Evolutionary conservation across 192 early-diverging fungal genomes (phyloP), one percentile per base, ranked within the genome.

Genomic region (Umbelopsis sp.): DNA sequence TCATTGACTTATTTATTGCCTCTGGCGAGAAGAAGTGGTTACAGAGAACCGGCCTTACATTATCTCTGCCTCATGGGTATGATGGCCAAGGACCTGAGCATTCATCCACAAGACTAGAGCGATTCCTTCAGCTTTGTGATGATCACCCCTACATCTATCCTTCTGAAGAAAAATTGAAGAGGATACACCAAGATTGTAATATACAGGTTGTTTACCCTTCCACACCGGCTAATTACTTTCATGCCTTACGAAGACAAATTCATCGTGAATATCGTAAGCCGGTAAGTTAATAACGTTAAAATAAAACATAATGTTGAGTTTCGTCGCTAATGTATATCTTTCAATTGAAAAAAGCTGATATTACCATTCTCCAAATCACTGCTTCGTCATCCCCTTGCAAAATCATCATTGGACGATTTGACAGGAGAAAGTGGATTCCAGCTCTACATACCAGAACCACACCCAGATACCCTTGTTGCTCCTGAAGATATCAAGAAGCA

Each of bases 81-180:
- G 97, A 99, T 80, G 97, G 97, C 45, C 95, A 97, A 85, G 97
- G 97, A 44, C 96, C 97, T n/a, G 97, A 99, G 84, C 97, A 99
- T 85, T 99, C 97, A 44, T 96, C 94, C 11, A 89, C 94, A 38
- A 88, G 97, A 70, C 85, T 98, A 49, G 97, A 99, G 85, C 94
- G 97, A 65, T 99, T 91, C 84, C 86, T 99, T 72, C 95, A 96
- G 82, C 83, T 98, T 79, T 92, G 92, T 80, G 94, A 98, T 80
- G 95, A 99, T 75, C 91, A 99, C 79, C 97, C 96, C 20, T 92
- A 92, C 83, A 75, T 84, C 32, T 94, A 84, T 83, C 93, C 93
- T 2, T 77, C 88, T 16, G 81, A 85, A 16, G 93, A 94, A 75
- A 91, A 93, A 77, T 74, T 93, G 52, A 82, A 94, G 25, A 87